phyloP scores from a whole-genome alignment of 495 filamentous ascomycete species.

The Rhizodiscina lignyota region DNA sequence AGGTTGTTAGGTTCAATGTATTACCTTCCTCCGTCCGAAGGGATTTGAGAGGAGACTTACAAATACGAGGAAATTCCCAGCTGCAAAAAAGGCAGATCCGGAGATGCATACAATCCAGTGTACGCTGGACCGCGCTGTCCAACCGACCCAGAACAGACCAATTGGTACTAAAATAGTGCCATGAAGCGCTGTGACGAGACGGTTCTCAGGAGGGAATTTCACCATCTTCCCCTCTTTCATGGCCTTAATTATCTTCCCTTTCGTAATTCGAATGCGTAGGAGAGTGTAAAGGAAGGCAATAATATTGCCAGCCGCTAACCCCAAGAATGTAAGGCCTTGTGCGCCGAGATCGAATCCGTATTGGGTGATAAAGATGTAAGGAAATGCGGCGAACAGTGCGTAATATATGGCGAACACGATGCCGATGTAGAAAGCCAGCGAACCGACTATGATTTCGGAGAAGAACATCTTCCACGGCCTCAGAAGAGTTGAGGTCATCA shows the following conservation, averaged over 20 bases:
- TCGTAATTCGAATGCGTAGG: conserved; percentile 27
- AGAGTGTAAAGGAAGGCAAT: conserved; percentile 29
- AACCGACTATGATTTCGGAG: conserved; percentile 46
- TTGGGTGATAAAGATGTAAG: conserved; percentile 17
- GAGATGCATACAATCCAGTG: conserved; percentile 29
- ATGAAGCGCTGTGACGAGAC: conserved; percentile 41
- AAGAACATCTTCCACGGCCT: conserved; percentile 47
- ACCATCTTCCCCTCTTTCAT: not conserved
- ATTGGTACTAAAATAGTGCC: conserved; percentile 38
- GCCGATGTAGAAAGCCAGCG: conserved; percentile 41
- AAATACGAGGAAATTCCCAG: conserved; percentile 46
- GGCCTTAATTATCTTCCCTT: conserved; percentile 15
- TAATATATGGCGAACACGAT: conserved; percentile 50
- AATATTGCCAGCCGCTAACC: conserved; percentile 37
- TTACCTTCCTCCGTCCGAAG: not conserved
- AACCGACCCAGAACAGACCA: conserved; percentile 32
- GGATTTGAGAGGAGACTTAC: conserved; percentile 12
- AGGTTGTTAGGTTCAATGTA: no score
- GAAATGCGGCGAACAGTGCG: conserved; percentile 48
- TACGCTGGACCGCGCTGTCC: conserved; percentile 21
- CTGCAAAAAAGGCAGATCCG: conserved; percentile 46
- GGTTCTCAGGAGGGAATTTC: conserved; percentile 32
- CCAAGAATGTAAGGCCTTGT: conserved; percentile 40
- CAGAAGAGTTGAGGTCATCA: conserved; percentile 38
- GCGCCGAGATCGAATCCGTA: conserved; percentile 15